Evolutionary conservation across 352 stramenopile species (phyloP).

Genomic region (Pythium rishiriense): DNA sequence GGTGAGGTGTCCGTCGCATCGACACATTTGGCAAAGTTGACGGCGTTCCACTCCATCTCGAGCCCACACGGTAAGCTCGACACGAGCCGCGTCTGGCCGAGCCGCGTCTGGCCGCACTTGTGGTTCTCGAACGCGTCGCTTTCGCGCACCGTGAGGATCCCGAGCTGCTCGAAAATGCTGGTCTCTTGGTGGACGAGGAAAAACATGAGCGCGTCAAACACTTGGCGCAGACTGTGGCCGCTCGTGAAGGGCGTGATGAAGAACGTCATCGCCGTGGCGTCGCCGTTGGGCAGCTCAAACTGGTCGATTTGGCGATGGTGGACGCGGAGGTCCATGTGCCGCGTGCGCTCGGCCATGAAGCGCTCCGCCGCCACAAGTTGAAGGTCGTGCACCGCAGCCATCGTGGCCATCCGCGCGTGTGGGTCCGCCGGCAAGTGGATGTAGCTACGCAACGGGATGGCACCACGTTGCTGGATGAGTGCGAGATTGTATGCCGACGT

Average conservation of each 20-base stretch:
- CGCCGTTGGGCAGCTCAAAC: slow-evolving; percentile 1
- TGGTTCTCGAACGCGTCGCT: slow-evolving; percentile 5
- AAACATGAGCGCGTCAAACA: slow-evolving; percentile 10
- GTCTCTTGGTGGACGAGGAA: slow-evolving; percentile 16
- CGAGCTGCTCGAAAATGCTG: slow-evolving; percentile 12
- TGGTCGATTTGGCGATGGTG: neutral
- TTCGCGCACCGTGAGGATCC: slow-evolving; percentile 16
- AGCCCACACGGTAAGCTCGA: slow-evolving; percentile 3
- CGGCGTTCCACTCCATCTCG: slow-evolving; percentile 47
- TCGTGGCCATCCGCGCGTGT: neutral
- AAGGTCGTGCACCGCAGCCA: neutral
- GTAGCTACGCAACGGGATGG: slow-evolving; percentile 1
- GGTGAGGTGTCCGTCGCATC: slow-evolving; percentile 17
- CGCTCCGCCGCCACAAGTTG: slow-evolving; percentile 10
- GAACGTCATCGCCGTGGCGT: neutral
- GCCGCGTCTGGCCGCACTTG: neutral
- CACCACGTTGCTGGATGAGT: neutral
- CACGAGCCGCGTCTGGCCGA: slow-evolving; percentile 5
- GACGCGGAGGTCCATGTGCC: neutral
- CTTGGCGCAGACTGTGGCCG: slow-evolving; percentile 16
- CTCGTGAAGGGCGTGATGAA: slow-evolving; percentile 7
- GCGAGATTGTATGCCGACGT: slow-evolving; percentile 2
- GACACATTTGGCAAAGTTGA: slow-evolving; percentile 38
- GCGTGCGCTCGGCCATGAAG: slow-evolving; percentile 12
- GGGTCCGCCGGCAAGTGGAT: slow-evolving; percentile 5